Evolutionary conservation across 208 protist genomes (phyloP).

Genomic region (Trypanosomatidae sp.): DNA sequence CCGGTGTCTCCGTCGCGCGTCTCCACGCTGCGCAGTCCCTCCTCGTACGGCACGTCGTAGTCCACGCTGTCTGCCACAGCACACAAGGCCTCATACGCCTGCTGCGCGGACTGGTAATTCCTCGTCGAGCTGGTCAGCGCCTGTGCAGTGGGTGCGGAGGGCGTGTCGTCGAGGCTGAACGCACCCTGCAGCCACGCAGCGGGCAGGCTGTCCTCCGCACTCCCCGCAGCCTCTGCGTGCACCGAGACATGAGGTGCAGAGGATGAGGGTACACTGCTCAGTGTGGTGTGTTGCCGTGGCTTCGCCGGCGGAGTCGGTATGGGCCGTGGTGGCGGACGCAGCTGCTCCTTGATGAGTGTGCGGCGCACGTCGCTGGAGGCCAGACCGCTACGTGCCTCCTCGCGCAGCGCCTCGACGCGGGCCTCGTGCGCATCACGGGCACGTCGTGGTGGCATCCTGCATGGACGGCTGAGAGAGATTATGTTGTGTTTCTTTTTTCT

Average conservation of each 20-base stretch:
- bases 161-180: slow-evolving; percentile 9
- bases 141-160: background rate
- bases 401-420: slow-evolving; percentile 25
- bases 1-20: slow-evolving; percentile 19
- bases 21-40: slow-evolving; percentile 20
- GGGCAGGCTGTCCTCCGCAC: background rate
- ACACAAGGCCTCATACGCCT: slow-evolving; percentile 22
- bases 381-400: slow-evolving; percentile 35
- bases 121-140: background rate
- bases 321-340: slow-evolving; percentile 8
- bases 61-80: slow-evolving; percentile 14
- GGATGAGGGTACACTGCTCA: too few species aligned
- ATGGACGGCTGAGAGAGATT: background rate
- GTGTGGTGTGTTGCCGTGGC: too few species aligned
- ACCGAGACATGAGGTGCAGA: too few species aligned
- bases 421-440: slow-evolving; percentile 23
- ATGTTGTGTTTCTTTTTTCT: too few species aligned
- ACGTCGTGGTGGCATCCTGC: too few species aligned
- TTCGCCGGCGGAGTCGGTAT: too few species aligned
- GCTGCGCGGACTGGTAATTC: background rate
- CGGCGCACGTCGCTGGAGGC: slow-evolving; percentile 36
- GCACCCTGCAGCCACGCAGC: slow-evolving; percentile 21
- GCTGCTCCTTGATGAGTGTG: slow-evolving; percentile 39
- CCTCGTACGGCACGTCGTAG: slow-evolving; percentile 29
- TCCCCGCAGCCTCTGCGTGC: too few species aligned